phyloP scores from a whole-genome alignment of 106 monocot species.

The Dendrobium officinale region DNA sequence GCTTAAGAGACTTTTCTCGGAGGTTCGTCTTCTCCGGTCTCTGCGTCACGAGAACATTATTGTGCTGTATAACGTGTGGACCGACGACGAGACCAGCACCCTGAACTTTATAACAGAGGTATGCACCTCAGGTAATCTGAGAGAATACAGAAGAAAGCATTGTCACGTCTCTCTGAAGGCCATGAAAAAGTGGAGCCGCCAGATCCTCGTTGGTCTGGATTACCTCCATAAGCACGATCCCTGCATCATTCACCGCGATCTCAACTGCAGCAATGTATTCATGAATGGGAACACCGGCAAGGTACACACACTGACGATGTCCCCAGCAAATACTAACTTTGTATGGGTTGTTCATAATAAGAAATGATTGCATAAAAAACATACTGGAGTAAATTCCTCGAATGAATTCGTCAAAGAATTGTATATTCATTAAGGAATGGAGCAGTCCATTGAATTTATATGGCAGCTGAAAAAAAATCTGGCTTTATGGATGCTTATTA shows the following conservation, averaged over 20 bases:
- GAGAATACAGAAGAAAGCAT: conserved; percentile 57
- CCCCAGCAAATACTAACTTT: no score
- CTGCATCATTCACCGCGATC: conserved; percentile 81
- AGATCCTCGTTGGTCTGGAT: conserved; percentile 69
- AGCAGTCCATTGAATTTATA: no score
- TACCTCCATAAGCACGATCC: conserved; percentile 72
- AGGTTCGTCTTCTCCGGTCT: conserved; percentile 56
- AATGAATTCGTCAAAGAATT: no score
- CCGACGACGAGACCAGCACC: conserved; percentile 14
- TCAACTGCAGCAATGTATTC: conserved; percentile 89
- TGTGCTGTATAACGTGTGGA: conserved; percentile 35
- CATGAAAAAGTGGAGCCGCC: conserved; percentile 74
- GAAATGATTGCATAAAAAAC: no score
- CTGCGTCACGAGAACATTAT: conserved; percentile 67
- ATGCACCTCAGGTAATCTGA: conserved; percentile 75
- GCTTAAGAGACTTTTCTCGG: conserved; percentile 43
- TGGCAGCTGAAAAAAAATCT: no score
- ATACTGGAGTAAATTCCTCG: no score
- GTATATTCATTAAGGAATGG: no score
- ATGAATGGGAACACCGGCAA: conserved; percentile 70
- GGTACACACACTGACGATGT: conserved; percentile 11
- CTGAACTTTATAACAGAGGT: conserved; percentile 94
- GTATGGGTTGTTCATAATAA: no score
- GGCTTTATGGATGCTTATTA: no score
- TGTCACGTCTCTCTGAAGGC: conserved; percentile 62